Evolutionary conservation across 495 filamentous ascomycete species (phyloP).

Genomic region (Podospora tetraspora): DNA sequence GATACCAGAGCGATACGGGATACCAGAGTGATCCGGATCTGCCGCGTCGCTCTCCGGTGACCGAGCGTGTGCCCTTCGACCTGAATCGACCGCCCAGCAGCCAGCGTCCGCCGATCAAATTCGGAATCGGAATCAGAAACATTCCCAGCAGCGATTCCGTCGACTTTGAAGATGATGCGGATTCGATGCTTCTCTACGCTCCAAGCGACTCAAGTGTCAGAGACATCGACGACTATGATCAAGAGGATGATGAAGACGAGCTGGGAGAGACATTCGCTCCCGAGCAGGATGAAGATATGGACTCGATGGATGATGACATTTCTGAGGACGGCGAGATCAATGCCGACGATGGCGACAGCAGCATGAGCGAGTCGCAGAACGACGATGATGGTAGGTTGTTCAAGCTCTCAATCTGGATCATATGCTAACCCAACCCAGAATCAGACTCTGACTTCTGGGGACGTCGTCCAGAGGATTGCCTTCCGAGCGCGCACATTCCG

Average conservation of each 20-base stretch:
- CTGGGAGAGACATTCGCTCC: not conserved
- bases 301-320: not conserved
- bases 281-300: not conserved
- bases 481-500: not conserved
- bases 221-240: not conserved
- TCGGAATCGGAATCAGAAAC: too few species aligned
- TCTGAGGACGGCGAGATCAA: not conserved
- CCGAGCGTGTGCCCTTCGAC: too few species aligned
- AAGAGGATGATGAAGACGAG: not conserved
- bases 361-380: not conserved
- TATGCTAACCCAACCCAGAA: not conserved
- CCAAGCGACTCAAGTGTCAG: constrained; percentile 19
- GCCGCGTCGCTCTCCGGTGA: too few species aligned
- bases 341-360: not conserved
- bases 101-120: too few species aligned
- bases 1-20: too few species aligned
- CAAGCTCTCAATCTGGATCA: not conserved
- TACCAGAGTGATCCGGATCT: not conserved
- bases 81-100: too few species aligned
- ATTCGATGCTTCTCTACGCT: constrained; percentile 14
- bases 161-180: not conserved
- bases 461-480: not conserved
- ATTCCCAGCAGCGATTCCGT: not conserved
- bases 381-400: not conserved
- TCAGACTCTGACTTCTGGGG: not conserved